These are phyloP conservation scores for Cercospora citrullina DNA, from an alignment of 2,329 filamentous ascomycete genomes.

Conservation along the genomic window DNA sequence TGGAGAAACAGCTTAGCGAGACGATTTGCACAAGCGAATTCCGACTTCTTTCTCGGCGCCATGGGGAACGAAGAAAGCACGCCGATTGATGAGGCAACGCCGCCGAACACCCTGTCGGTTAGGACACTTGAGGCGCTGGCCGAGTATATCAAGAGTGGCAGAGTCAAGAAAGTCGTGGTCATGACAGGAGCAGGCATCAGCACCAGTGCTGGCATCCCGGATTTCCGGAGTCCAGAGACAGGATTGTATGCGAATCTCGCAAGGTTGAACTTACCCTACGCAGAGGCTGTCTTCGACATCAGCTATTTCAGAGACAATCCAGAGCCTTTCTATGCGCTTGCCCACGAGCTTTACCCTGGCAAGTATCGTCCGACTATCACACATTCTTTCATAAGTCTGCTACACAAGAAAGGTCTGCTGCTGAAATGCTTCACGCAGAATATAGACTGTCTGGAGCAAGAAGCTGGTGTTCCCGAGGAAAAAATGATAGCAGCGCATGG, in stretches of 20 bases:
- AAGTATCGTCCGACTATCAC: slow-evolving; percentile 85
- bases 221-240: slow-evolving; percentile 90
- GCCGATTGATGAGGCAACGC: slow-evolving; percentile 63
- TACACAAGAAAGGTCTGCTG: slow-evolving; percentile 75
- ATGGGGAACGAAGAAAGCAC: slow-evolving; percentile 88
- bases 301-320: slow-evolving; percentile 82
- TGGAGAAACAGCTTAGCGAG: slow-evolving; percentile 24
- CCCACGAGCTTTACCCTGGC: slow-evolving; percentile 88
- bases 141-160: slow-evolving; percentile 72
- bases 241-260: slow-evolving; percentile 92
- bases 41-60: slow-evolving; percentile 42
- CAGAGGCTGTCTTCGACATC: slow-evolving; percentile 94
- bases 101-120: slow-evolving; percentile 64
- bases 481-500: slow-evolving; percentile 92
- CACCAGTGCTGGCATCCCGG: slow-evolving; percentile 73
- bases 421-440: slow-evolving; percentile 94
- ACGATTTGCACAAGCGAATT: slow-evolving; percentile 11
- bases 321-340: slow-evolving; percentile 86
- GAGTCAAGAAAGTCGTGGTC: slow-evolving; percentile 72
- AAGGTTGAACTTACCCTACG: slow-evolving; percentile 78
- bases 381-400: slow-evolving; percentile 82
- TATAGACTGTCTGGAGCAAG: slow-evolving; percentile 90
- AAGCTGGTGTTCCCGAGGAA: slow-evolving; percentile 77
- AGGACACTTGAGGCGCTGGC: slow-evolving; percentile 74
- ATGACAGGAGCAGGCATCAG: slow-evolving; percentile 91